Percentiles rank a stretch among this genome's conserved stretches.
Conservation (phyloP, 352 stramenopile genomes). For the Globisporangium ultimum region DNA sequence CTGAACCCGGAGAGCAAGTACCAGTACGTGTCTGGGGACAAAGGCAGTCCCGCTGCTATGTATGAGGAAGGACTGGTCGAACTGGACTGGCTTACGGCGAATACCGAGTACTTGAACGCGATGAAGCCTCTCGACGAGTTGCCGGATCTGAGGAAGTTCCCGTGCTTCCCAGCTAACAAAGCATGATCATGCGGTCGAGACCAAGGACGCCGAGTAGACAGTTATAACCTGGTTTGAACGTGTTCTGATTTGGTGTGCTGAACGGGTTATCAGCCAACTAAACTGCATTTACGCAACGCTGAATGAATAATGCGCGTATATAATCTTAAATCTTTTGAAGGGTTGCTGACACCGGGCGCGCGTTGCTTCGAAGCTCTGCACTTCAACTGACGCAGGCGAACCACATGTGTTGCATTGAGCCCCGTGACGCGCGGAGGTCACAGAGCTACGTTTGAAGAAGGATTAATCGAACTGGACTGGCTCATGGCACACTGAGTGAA, state of each 20-base stretch:
- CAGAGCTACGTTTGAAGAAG: too few species aligned
- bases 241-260: not conserved
- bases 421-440: too few species aligned
- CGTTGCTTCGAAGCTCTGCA: too few species aligned
- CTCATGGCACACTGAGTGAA: too few species aligned
- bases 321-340: too few species aligned
- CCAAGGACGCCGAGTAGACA: not conserved
- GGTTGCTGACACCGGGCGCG: too few species aligned
- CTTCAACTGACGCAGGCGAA: too few species aligned
- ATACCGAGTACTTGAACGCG: constrained; percentile 34
- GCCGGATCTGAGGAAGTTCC: constrained; percentile 32
- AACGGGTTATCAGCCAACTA: too few species aligned
- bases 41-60: constrained; percentile 10
- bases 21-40: constrained; percentile 49
- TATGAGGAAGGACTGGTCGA: constrained; percentile 47
- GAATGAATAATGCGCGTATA: too few species aligned
- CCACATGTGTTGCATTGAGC: too few species aligned
- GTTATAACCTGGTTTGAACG: not conserved
- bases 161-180: constrained; percentile 29
- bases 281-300: too few species aligned
- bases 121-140: constrained; percentile 37
- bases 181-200: not conserved
- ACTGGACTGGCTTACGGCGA: constrained; percentile 48
- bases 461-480: too few species aligned
- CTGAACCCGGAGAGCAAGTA: constrained; percentile 62